Base-by-base conservation (phyloP, 2,329 filamentous ascomycete genomes). In the Orbilia quercus region DNA sequence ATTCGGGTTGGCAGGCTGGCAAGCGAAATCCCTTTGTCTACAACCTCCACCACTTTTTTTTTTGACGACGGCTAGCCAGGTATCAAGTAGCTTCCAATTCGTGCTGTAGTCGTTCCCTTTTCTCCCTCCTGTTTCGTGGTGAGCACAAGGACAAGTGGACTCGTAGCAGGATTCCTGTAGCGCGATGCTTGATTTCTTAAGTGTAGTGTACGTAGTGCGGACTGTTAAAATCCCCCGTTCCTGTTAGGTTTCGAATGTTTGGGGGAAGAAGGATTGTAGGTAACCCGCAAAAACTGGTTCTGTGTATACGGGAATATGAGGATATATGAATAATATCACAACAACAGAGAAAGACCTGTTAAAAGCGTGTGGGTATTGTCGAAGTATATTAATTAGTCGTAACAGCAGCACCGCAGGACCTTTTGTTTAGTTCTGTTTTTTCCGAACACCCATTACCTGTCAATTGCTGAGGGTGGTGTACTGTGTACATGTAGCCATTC, bases 391-490 rank as follows among this genome's bases (percentile, higher is more conserved):
- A 73, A 66, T 60, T 66, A 65, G 59, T 48, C 16, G 28, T 50
- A 64, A 48, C 38, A 59, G 51, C 67, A 54, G n/a, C 48, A 45
- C 31, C 34, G 45, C 57, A 63, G 47, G 38, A 47, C 54, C 42
- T 40, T 48, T 53, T 64, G 50, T 42, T 53, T 64, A 57, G 69
- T 51, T 44, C 47, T 48, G 12, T 60, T 54, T 73, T 69, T 66
- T 28, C 58, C 60, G 66, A 66, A 66, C 69, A 66, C 69, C 60
- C 60, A 66, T 73, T 60, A 73, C 69, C 69, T 62, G 69, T 66
- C 60, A 66, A 45, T 59, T 31, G 53, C 67, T 60, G 55, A 55
- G 50, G 60, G 60, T 4, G 4, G 28, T 31, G 28, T 31, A 31
- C 28, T 31, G 28, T 5, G 28, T 31, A 4, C 28, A 9, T 53